A percentile compares a stretch with the other conserved stretches of the same genome.
Evolutionary conservation across 169 alveolate species (phyloP).

Genomic region (Prorocentrum cordatum): DNA sequence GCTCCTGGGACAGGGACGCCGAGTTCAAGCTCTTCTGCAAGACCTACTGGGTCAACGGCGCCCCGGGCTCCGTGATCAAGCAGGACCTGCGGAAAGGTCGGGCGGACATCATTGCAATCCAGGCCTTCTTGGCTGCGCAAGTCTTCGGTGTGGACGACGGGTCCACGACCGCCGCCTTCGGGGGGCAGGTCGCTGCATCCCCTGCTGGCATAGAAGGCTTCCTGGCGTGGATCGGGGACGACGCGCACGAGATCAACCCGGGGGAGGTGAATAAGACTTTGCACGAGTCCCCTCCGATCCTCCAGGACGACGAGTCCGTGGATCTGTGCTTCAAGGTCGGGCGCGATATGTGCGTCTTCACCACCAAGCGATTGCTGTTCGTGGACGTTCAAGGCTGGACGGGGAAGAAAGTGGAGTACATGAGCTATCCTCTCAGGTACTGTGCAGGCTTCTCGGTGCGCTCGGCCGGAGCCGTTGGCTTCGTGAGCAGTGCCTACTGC

Average conservation of each 20-base stretch:
- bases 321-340: background rate
- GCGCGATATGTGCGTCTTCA: background rate
- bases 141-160: too few relatives aligned
- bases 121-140: too few relatives aligned
- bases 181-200: too few relatives aligned
- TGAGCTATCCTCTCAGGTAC: too few relatives aligned
- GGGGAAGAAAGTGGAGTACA: background rate
- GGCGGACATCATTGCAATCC: too few relatives aligned
- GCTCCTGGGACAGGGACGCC: background rate
- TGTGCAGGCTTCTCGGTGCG: too few relatives aligned
- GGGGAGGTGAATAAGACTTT: background rate
- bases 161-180: too few relatives aligned
- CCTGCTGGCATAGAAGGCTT: too few relatives aligned
- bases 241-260: background rate
- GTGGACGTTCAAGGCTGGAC: background rate
- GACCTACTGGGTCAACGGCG: too few relatives aligned
- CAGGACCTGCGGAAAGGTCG: background rate
- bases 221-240: background rate
- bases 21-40: background rate
- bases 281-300: background rate
- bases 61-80: too few relatives aligned
- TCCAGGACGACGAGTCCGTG: background rate
- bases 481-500: too few relatives aligned
- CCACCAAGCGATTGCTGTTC: background rate
- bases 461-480: too few relatives aligned